Percentiles rank a stretch among this genome's conserved stretches.
phyloP scores from a whole-genome alignment of 176 grass and related monocot species.

The Eleusine indica region DNA sequence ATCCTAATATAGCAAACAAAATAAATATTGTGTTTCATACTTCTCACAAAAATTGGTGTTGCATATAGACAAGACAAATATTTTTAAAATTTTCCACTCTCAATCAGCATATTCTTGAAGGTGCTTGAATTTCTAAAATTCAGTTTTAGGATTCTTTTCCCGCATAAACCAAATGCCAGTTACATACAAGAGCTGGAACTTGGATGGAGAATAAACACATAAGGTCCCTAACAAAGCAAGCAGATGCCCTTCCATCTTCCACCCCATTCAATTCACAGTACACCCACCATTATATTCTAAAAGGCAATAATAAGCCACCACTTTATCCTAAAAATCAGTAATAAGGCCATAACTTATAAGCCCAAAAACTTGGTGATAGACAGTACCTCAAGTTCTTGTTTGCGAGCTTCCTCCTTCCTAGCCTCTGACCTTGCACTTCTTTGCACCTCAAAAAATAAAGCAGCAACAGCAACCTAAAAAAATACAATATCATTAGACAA shows the following conservation, averaged over 20 bases:
- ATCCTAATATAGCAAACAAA: constrained; percentile 6
- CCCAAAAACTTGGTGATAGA: not conserved
- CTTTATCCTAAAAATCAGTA: not conserved
- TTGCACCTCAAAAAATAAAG: constrained; percentile 95
- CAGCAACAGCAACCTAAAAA: constrained; percentile 78
- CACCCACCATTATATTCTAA: not conserved
- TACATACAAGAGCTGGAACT: constrained; percentile 5
- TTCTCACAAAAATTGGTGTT: not conserved
- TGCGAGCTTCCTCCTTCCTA: constrained; percentile 94
- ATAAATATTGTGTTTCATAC: constrained; percentile 13
- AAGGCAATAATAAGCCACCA: not conserved
- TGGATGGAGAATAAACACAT: not conserved
- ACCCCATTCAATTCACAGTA: not conserved
- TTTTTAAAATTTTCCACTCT: not conserved
- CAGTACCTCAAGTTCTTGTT: constrained; percentile 85
- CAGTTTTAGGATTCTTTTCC: not conserved
- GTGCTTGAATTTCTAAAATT: not conserved
- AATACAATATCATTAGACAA: constrained; percentile 5
- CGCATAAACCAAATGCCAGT: not conserved
- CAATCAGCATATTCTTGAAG: not conserved
- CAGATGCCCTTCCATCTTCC: not conserved
- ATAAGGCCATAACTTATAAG: not conserved
- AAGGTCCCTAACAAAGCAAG: not conserved
- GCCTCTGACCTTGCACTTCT: constrained; percentile 95
- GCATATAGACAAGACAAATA: not conserved